Conservation (phyloP, 257 asterid species). For the Solanum megistacrolobum region DNA sequence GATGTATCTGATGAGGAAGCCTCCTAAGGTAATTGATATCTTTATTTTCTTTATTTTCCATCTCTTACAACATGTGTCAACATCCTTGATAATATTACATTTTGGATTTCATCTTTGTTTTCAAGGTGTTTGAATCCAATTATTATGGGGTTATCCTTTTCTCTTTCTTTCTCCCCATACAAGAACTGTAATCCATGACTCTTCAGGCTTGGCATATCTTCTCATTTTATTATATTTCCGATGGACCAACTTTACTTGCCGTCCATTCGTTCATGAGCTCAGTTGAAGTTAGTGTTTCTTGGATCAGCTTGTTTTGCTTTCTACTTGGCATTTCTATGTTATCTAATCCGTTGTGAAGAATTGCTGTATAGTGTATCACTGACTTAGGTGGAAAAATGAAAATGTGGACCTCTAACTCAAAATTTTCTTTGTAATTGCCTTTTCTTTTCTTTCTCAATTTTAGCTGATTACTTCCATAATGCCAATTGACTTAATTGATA, state of each 20-base stretch:
- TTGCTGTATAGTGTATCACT: neutral
- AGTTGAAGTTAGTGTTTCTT: neutral
- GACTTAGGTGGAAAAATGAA: neutral
- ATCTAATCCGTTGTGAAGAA: neutral
- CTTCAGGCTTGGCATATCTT: neutral
- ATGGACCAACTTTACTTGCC: neutral
- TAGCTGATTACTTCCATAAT: neutral
- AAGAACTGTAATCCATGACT: neutral
- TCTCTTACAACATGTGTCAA: neutral
- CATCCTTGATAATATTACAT: neutral
- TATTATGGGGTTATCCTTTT: neutral
- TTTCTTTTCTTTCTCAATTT: neutral
- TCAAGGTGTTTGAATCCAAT: neutral
- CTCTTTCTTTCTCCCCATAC: neutral
- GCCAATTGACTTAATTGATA: neutral
- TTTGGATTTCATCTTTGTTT: neutral
- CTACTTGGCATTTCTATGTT: neutral
- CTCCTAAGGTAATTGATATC: slow-evolving; percentile 69
- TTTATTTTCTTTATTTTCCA: neutral
- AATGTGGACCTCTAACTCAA: neutral
- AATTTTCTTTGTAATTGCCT: neutral
- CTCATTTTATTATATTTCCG: neutral
- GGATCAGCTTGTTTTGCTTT: neutral
- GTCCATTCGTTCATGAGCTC: neutral
- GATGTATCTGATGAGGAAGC: slow-evolving; percentile 82